These are phyloP conservation scores for Cryptococcus sp. DNA, from an alignment of 1,284 basidiomycete genomes.

Conservation along the genomic window DNA sequence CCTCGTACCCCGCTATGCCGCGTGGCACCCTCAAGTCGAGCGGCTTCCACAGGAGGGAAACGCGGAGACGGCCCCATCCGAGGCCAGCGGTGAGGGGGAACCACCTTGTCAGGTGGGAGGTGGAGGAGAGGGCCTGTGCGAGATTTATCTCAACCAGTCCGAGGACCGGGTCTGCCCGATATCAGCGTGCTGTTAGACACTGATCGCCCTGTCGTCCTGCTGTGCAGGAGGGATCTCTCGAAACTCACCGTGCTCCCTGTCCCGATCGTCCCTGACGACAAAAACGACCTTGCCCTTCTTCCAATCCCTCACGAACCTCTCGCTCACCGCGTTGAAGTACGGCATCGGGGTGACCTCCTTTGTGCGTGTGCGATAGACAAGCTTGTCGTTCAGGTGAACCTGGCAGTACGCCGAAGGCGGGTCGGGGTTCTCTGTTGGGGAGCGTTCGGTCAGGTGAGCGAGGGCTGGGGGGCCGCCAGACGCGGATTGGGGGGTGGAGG, in stretches of 20 bases:
- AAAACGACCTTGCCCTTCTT: constrained; percentile 48
- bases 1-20: constrained; percentile 43
- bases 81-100: constrained; percentile 47
- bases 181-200: constrained; percentile 5
- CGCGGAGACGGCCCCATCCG: constrained; percentile 45
- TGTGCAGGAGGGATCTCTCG: background rate
- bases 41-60: constrained; percentile 50
- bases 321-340: constrained; percentile 53
- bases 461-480: constrained; percentile 44
- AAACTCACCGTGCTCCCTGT: constrained; percentile 46
- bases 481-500: constrained; percentile 26
- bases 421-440: constrained; percentile 41
- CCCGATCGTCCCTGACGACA: constrained; percentile 50
- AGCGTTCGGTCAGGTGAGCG: constrained; percentile 39
- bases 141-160: constrained; percentile 39
- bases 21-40: constrained; percentile 44
- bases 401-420: constrained; percentile 50
- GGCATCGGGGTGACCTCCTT: constrained; percentile 51
- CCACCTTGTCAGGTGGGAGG: constrained; percentile 28
- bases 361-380: constrained; percentile 50
- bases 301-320: constrained; percentile 54
- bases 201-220: background rate
- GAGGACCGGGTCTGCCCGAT: constrained; percentile 39
- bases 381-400: constrained; percentile 52
- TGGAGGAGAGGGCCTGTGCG: constrained; percentile 26